Conservation (phyloP, 2,329 filamentous ascomycete species). For the Nigrograna mackinnonii region DNA sequence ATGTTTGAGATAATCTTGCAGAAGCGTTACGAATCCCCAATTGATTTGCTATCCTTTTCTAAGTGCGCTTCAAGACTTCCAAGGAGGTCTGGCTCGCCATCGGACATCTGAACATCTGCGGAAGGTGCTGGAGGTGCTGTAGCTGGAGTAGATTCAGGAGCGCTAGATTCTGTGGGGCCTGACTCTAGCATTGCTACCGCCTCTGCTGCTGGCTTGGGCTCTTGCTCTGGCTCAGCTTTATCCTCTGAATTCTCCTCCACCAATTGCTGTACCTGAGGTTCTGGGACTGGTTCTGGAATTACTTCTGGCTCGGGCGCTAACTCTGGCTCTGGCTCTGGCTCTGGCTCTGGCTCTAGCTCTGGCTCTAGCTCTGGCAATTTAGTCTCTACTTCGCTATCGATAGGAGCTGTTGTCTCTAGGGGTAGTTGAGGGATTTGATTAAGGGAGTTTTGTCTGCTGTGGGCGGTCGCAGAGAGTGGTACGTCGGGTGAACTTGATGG, state of each 20-base stretch:
- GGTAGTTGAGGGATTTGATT: slow-evolving; percentile 24
- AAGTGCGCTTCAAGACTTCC: slow-evolving; percentile 53
- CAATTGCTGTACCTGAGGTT: not conserved
- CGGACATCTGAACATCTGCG: slow-evolving; percentile 23
- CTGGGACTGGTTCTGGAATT: not conserved
- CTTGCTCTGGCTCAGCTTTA: not conserved
- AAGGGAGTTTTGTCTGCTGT: slow-evolving; percentile 42
- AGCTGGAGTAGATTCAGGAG: not conserved
- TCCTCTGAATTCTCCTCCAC: not conserved
- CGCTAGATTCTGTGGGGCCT: not conserved
- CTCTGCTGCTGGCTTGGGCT: slow-evolving; percentile 1
- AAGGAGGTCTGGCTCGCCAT: slow-evolving; percentile 49
- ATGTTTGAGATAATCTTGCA: too few species aligned
- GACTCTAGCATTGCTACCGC: not conserved
- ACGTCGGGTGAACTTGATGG: slow-evolving; percentile 47
- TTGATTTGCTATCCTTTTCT: slow-evolving; percentile 34
- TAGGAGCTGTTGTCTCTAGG: not conserved
- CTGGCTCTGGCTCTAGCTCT: not conserved
- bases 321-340: not conserved
- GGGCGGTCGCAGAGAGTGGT: slow-evolving; percentile 39
- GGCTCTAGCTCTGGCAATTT: not conserved
- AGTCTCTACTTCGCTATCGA: not conserved
- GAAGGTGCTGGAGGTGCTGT: not conserved
- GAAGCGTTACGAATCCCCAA: too few species aligned
- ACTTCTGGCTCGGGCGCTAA: not conserved